phyloP scores from a whole-genome alignment of 768 basidiomycete species.

The Tylopilus vinaceipallidus region DNA sequence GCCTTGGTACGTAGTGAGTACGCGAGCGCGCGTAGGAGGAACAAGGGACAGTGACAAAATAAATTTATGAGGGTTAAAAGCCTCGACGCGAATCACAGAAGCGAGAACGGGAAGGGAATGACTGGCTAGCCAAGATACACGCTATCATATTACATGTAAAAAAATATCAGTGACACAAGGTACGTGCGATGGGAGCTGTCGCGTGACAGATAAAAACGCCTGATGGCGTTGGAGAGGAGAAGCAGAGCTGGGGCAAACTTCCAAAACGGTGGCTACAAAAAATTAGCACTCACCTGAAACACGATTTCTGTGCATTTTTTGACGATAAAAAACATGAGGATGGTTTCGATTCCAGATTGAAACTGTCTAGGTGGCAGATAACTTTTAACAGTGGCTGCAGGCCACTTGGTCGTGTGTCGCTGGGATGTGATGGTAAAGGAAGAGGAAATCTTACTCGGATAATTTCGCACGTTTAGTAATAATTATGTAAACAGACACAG shows the following conservation, averaged over 20 bases:
- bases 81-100: conserved; percentile 25
- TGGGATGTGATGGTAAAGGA: conserved; percentile 33
- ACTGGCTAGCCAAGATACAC: conserved; percentile 10
- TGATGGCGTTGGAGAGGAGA: conserved; percentile 23
- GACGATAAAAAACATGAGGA: conserved; percentile 35
- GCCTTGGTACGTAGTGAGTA: conserved; percentile 33
- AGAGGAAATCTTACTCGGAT: conserved; percentile 19
- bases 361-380: conserved; percentile 16
- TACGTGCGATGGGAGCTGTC: conserved; percentile 32
- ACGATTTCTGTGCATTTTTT: conserved; percentile 40
- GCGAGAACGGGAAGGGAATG: conserved; percentile 13
- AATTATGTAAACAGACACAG: conserved; percentile 33
- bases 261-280: conserved; percentile 26
- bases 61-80: conserved; percentile 23
- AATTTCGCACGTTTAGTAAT: conserved; percentile 24
- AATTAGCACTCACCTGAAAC: conserved; percentile 28
- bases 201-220: conserved; percentile 36
- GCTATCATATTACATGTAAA: conserved; percentile 39
- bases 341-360: conserved; percentile 37
- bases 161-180: conserved; percentile 33
- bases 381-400: conserved; percentile 24
- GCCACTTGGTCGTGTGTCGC: conserved; percentile 30
- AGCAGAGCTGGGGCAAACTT: conserved; percentile 18
- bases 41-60: conserved; percentile 22
- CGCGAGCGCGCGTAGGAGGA: conserved; percentile 22